phyloP scores from a whole-genome alignment of 73 alveolate species.

The Tetrahymena elliotti region DNA sequence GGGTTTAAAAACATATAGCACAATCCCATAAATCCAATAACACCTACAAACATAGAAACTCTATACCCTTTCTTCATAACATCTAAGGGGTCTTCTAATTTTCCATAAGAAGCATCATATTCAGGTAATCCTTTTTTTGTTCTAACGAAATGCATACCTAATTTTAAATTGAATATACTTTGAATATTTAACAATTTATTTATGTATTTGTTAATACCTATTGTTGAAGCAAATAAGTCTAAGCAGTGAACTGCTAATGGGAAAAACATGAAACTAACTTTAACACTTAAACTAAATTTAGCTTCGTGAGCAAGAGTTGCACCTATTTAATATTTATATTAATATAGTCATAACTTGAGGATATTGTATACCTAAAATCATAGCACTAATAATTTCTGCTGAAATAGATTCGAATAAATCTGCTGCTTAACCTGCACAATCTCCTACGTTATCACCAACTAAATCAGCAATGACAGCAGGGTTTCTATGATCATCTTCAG shows the following conservation, averaged over 20 bases:
- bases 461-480: slow-evolving; percentile 91
- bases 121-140: slow-evolving; percentile 71
- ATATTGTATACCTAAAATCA: slow-evolving; percentile 42
- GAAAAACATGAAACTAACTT: slow-evolving; percentile 65
- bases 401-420: slow-evolving; percentile 81
- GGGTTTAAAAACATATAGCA: slow-evolving; percentile 52
- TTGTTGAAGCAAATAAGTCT: slow-evolving; percentile 56
- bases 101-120: slow-evolving; percentile 40
- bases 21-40: slow-evolving; percentile 59
- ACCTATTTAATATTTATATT: slow-evolving; percentile 13
- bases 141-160: slow-evolving; percentile 50
- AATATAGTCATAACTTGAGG: background rate
- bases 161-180: too few species aligned
- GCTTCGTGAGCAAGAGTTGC: slow-evolving; percentile 66
- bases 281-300: slow-evolving; percentile 14
- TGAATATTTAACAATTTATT: too few species aligned
- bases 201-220: slow-evolving; percentile 4
- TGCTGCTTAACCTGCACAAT: slow-evolving; percentile 89
- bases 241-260: slow-evolving; percentile 72
- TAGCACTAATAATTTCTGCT: slow-evolving; percentile 83
- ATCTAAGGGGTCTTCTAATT: slow-evolving; percentile 64
- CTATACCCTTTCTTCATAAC: slow-evolving; percentile 68
- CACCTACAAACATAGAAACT: slow-evolving; percentile 50
- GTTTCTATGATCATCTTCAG: slow-evolving; percentile 89
- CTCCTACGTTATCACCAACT: slow-evolving; percentile 93